These are phyloP conservation scores for Aureobasidium sp. DNA, from an alignment of 2,329 filamentous ascomycete species.

Conservation along the genomic window DNA sequence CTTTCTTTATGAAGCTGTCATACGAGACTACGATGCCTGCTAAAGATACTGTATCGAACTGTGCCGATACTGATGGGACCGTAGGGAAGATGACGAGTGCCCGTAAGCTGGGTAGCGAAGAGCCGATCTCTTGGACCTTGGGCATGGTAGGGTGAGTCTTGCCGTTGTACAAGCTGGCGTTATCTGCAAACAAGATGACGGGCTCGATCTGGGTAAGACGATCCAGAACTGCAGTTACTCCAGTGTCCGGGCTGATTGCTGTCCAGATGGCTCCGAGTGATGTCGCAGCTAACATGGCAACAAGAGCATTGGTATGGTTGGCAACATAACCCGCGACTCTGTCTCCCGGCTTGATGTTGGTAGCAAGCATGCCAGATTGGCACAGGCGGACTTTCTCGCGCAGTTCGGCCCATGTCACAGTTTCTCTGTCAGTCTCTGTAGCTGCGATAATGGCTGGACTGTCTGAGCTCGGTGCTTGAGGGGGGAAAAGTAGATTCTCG, in stretches of 20 bases:
- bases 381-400: slow-evolving; percentile 68
- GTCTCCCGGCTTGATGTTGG: slow-evolving; percentile 54
- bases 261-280: slow-evolving; percentile 87
- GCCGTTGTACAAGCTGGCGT: slow-evolving; percentile 83
- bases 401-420: slow-evolving; percentile 68
- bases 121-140: slow-evolving; percentile 71
- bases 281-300: slow-evolving; percentile 78
- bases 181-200: slow-evolving; percentile 74
- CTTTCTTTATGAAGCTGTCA: slow-evolving; percentile 33
- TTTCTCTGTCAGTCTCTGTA: slow-evolving; percentile 62
- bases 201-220: slow-evolving; percentile 78
- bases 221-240: slow-evolving; percentile 83
- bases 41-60: neutral
- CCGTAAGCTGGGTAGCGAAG: slow-evolving; percentile 56
- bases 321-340: slow-evolving; percentile 68
- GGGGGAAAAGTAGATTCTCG: slow-evolving; percentile 83
- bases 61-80: slow-evolving; percentile 2
- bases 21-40: slow-evolving; percentile 30
- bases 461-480: slow-evolving; percentile 47
- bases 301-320: slow-evolving; percentile 78
- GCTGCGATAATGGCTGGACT: slow-evolving; percentile 66
- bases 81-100: slow-evolving; percentile 59
- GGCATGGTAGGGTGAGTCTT: slow-evolving; percentile 71
- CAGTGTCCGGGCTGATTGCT: slow-evolving; percentile 83
- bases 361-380: slow-evolving; percentile 57